phyloP scores from a whole-genome alignment of 2,329 filamentous ascomycete species.

The Aspergillus fischeri region DNA sequence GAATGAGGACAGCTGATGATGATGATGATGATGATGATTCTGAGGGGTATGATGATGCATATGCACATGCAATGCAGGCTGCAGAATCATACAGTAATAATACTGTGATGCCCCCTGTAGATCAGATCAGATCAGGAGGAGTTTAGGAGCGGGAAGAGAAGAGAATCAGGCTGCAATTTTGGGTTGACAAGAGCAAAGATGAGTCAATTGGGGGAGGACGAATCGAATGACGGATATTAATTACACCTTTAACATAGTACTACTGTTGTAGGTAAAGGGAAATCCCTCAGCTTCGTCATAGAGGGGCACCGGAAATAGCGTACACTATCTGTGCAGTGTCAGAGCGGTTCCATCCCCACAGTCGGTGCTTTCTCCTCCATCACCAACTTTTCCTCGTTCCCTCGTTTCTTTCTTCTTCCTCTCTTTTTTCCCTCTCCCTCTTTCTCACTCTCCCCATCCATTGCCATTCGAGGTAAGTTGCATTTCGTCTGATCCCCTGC shows the following conservation, averaged over 20 bases:
- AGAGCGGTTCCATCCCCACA: not conserved
- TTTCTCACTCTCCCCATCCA: not conserved
- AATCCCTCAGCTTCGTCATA: not conserved
- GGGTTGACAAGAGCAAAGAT: not conserved
- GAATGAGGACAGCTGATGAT: too few relatives aligned
- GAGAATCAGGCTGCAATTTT: not conserved
- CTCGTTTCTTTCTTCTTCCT: not conserved
- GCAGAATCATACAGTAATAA: too few relatives aligned
- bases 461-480: constrained; percentile 6
- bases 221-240: too few relatives aligned
- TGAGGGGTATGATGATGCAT: too few relatives aligned
- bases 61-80: too few relatives aligned
- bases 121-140: too few relatives aligned
- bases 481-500: not conserved
- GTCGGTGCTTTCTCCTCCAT: constrained; percentile 1
- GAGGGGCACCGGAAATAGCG: constrained; percentile 4
- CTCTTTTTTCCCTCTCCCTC: constrained; percentile 1
- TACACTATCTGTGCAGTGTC: too few relatives aligned
- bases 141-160: too few relatives aligned
- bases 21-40: too few relatives aligned
- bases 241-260: too few relatives aligned
- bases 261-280: too few relatives aligned
- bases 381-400: not conserved
- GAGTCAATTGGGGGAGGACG: not conserved
- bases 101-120: too few relatives aligned